phyloP scores from a whole-genome alignment of 148 eudicot species.

The Oxyria digyna region DNA sequence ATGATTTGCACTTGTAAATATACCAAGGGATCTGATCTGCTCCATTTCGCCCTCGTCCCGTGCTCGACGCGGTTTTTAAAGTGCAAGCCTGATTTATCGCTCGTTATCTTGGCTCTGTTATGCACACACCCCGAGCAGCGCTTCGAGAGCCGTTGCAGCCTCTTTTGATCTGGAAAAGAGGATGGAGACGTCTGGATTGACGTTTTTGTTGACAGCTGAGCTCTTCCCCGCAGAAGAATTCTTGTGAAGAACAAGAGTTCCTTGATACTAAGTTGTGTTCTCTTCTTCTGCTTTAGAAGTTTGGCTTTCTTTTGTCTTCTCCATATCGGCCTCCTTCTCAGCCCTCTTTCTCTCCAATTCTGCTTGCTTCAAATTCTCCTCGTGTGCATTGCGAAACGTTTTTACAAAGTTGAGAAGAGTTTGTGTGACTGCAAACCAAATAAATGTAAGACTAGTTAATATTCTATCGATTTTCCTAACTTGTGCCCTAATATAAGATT shows the following conservation, averaged over 20 bases:
- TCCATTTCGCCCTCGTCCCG: not conserved
- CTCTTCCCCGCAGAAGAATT: too few relatives aligned
- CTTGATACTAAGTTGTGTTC: conserved; percentile 14
- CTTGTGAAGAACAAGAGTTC: not conserved
- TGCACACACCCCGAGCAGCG: not conserved
- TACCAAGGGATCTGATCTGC: not conserved
- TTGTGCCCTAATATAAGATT: too few relatives aligned
- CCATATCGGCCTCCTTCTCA: conserved; percentile 71
- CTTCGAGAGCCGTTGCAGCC: not conserved
- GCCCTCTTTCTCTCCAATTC: conserved; percentile 83
- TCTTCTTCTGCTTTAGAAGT: conserved; percentile 32
- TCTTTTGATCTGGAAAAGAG: not conserved
- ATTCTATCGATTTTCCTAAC: too few relatives aligned
- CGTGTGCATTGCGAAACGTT: conserved; percentile 72
- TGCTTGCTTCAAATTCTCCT: conserved; percentile 77
- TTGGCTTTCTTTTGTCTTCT: conserved; percentile 43
- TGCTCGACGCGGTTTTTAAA: not conserved
- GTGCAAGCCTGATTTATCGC: not conserved
- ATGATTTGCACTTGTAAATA: not conserved
- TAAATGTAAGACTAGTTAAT: not conserved
- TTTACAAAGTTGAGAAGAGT: conserved; percentile 79
- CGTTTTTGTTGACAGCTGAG: not conserved
- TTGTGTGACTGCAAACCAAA: conserved; percentile 47
- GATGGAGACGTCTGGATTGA: not conserved
- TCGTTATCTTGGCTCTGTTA: not conserved